phyloP scores from a whole-genome alignment of 306 rosid genomes.

The Quercus wislizeni region DNA sequence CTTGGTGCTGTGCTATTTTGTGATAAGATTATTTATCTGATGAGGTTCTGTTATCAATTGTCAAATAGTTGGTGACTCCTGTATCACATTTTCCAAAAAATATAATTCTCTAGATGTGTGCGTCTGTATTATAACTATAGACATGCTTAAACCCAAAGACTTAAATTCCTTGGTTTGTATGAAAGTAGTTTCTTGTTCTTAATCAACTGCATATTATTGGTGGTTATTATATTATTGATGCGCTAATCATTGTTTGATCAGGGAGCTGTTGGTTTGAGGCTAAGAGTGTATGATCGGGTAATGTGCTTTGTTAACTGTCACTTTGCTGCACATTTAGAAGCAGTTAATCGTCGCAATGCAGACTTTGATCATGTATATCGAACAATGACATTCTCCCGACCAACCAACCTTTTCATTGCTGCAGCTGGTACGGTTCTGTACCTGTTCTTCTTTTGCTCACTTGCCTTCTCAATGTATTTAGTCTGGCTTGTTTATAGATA shows the following conservation, averaged over 20 bases:
- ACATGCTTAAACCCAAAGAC: not conserved
- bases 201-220: conserved; percentile 11
- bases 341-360: conserved; percentile 88
- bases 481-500: conserved; percentile 60
- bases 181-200: conserved; percentile 1
- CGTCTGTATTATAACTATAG: conserved; percentile 1
- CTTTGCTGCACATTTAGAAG: conserved; percentile 98
- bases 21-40: not conserved
- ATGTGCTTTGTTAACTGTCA: conserved; percentile 96
- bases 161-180: conserved; percentile 9
- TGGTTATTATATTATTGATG: conserved; percentile 24
- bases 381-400: conserved; percentile 75
- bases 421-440: conserved; percentile 62
- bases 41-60: not conserved
- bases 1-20: not conserved
- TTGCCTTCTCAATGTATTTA: conserved; percentile 55
- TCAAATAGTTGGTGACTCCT: conserved; percentile 2
- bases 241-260: conserved; percentile 48
- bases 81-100: conserved; percentile 1
- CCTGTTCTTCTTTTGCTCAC: conserved; percentile 44
- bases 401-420: conserved; percentile 53
- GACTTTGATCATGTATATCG: conserved; percentile 92
- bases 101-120: conserved; percentile 1
- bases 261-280: conserved; percentile 99
- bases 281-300: conserved; percentile 75